Base-by-base conservation (phyloP, 148 eudicot species). In the Chenopodium quinoa region DNA sequence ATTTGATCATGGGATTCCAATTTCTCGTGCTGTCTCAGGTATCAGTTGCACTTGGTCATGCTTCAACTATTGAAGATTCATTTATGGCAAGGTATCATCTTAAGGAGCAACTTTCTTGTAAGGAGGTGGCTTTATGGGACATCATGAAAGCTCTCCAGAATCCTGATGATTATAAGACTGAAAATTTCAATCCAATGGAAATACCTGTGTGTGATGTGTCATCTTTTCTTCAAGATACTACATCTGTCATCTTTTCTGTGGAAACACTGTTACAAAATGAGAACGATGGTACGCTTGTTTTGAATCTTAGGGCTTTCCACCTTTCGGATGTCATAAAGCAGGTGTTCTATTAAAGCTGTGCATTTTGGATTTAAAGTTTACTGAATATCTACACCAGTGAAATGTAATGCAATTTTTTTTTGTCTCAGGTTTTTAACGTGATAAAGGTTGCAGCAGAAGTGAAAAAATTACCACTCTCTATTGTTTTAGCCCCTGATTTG, bases 1-100 rank as follows among this genome's bases (percentile, higher is more conserved):
- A 44, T 56, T 73, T 83, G 58, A 73, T 37, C 27, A 50, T 34
- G 64, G 17, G 20, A 60, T 48, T 58, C 13, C 6, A 19, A 23
- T 40, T 17, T 29, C 52, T 19, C 32, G 13, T 46, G 23, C 70
- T 81, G 56, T 72, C 47, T 54, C 32, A 92, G 97, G 92, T 90
- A 50, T 89, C 91, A 48, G 92, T 91, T 81, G 90, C 93, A 76
- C 92, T 92, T 76, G 90, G 88, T 83, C 94, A 91, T 88, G 92
- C 91, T 73, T 89, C 90, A 34, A 84, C 86, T 82, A 62, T 90
- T 32, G 88, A 87, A 82, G 91, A 89, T 75, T 92, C 91, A 23
- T 84, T 78, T 83, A 79, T 86, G 54, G 89, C 89, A 32, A 84
- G 88, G 31, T 89, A 91, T 78, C 90, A 86, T 83, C 89, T 92